Evolutionary conservation across 768 basidiomycete genomes (phyloP), one percentile per base, ranked within the genome.

Genomic region (Kwoniella dendrophila): DNA sequence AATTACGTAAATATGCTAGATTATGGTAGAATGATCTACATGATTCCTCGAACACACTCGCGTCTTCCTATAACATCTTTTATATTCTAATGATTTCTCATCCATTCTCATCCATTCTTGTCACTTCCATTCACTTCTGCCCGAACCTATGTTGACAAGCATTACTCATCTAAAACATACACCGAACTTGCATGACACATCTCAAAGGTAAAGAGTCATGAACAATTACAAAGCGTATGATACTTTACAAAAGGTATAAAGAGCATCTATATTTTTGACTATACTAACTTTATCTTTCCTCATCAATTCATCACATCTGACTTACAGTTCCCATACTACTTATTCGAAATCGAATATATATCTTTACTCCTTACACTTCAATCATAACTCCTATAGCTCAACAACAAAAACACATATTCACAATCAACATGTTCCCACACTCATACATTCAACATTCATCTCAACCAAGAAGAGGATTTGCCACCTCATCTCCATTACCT

Each of bases 161-260:
- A 26, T 49, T 27, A 49, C 29, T 51, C 32, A 22, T 51, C 49
- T 8, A 38, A 20, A n/a, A 14, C 41, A 51, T 20, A 33, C 49
- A 34, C 49, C 49, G 49, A 51, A 33, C 4, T 3, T 11, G 3
- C 12, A 6, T 22, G 32, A 48, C 26, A 27, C 49, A 32, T 51
- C 32, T 20, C 6, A 20, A 6, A 43, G 7, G 34, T 6, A 48
- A 12, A 1, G 47, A n/a, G n/a, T n/a, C 14, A 14, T 22, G 27
- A 34, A 33, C 49, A 30, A 51, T 51, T 32, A 56, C 54, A 30
- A 56, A 56, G 54, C 54, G 54, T 44, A 8, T 30, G n/a, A 54
- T 30, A 12, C 16, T 27, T 38, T 43, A 3, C 11, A 43, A 41
- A 56, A 56, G 55, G 55, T 56, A 56, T 56, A 56, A 56, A 56